Base-by-base conservation (phyloP, 768 basidiomycete species). In the Phaeotremella skinneri region DNA sequence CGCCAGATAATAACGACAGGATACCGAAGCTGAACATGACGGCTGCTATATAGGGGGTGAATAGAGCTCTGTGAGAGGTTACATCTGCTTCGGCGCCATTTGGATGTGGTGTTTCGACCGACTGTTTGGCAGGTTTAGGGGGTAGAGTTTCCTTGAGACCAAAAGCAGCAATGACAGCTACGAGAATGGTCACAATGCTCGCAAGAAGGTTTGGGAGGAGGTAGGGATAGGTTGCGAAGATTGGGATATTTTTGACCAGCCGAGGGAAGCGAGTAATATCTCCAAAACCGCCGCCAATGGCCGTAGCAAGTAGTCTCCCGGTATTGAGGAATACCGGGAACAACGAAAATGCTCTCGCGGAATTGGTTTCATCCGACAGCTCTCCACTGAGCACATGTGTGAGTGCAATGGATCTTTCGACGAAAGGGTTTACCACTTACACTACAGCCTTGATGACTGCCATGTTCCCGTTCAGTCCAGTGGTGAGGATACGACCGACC, bases 291-390 rank as follows among this genome's bases (percentile, higher is more conserved):
- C 70, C 70, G 6, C 70, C 70, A 51, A 72, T 61, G 49, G 58
- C 61, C 1, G 70, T 64, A 4, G 70, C 70, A 45, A 72, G 59
- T 34, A 72, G 45, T 27, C 50, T 61, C n/a, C 70, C 70, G 51
- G 58, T 58, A 17, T 64, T 64, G 48, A 64, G 62, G 50, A 59
- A 67, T 16, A 72, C 26, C 13, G 70, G 70, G 65, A 72, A 72
- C 51, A 68, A 61, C 25, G 67, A 67, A 49, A 72, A 67, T 7
- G 70, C 70, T 31, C 55, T n/a, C 1, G 70, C 58, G 41, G 66
- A 57, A 52, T 72, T 72, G 55, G 67, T 69, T 56, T 67, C 67
- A 52, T 72, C 70, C 4, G 59, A 62, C 23, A 72, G 52, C 49
- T 72, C 70, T 26, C 65, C 65, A 17, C 70, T 72, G 47, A 1